These are phyloP conservation scores for Sideroxylon spinosum DNA, from an alignment of 179 eudicot species.

Conservation along the genomic window DNA sequence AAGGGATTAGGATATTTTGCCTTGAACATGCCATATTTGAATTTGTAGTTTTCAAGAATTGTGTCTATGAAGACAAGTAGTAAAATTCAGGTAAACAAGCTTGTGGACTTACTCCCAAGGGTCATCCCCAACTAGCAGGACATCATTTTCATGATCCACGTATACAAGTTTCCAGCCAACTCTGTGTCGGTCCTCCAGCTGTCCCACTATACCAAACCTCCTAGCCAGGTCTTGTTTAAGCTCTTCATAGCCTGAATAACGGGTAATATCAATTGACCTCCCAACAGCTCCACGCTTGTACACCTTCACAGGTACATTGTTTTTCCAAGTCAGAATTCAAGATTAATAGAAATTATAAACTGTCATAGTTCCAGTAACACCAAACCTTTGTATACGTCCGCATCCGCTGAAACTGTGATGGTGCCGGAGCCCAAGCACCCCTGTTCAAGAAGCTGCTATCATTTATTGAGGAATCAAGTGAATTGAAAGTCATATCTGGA, in stretches of 20 bases:
- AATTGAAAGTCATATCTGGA: slow-evolving; percentile 76
- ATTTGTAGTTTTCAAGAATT: no score
- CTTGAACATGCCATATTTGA: no score
- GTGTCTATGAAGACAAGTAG: no score
- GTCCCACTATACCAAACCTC: slow-evolving; percentile 95
- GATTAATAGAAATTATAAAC: not conserved
- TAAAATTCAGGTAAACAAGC: not conserved
- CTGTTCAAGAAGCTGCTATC: slow-evolving; percentile 66
- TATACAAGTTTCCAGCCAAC: slow-evolving; percentile 96
- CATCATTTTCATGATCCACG: slow-evolving; percentile 91
- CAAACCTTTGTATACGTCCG: slow-evolving; percentile 88
- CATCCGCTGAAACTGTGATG: slow-evolving; percentile 72
- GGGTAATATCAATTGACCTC: slow-evolving; percentile 85
- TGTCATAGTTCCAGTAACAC: not conserved
- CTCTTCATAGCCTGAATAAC: slow-evolving; percentile 84
- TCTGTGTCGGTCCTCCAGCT: slow-evolving; percentile 83
- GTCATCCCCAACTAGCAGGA: slow-evolving; percentile 91
- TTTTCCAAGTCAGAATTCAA: slow-evolving; percentile 7
- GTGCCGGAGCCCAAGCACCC: slow-evolving; percentile 63
- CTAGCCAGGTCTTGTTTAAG: slow-evolving; percentile 94
- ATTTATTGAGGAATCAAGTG: slow-evolving; percentile 72
- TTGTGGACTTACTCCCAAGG: slow-evolving; percentile 93
- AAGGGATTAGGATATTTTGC: no score
- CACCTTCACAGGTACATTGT: slow-evolving; percentile 45
- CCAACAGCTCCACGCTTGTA: slow-evolving; percentile 99